Evolutionary conservation across 2,329 filamentous ascomycete species (phyloP).

Genomic region (Pyrenochaeta sp.): DNA sequence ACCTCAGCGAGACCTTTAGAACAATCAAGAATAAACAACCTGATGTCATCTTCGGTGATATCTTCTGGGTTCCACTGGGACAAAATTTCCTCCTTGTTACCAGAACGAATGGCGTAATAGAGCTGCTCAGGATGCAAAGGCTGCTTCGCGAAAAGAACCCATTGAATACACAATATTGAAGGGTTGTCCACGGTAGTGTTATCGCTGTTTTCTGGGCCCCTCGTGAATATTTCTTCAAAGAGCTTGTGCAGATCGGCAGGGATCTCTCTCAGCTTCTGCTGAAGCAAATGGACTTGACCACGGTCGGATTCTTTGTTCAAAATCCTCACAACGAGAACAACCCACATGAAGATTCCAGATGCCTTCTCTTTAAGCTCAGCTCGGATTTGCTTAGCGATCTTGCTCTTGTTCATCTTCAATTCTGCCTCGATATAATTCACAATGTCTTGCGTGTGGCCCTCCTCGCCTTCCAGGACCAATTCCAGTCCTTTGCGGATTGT

Average conservation of each 20-base stretch:
- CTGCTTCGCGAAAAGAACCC: conserved; percentile 20
- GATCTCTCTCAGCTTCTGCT: conserved; percentile 47
- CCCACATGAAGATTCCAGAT: conserved; percentile 55
- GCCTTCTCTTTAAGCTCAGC: conserved; percentile 46
- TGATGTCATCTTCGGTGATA: conserved; percentile 12
- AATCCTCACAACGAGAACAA: conserved; percentile 41
- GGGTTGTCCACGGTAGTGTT: conserved; percentile 9
- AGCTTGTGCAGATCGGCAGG: conserved; percentile 55
- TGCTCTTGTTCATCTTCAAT: conserved; percentile 26
- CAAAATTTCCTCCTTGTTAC: conserved; percentile 9
- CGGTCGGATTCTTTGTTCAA: conserved; percentile 52
- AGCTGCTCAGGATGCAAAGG: conserved; percentile 20
- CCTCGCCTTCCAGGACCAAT: conserved; percentile 45
- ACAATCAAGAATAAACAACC: conserved; percentile 27
- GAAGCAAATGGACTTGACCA: conserved; percentile 38
- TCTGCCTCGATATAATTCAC: conserved; percentile 23
- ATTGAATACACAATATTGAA: conserved; percentile 18
- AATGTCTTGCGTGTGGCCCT: conserved; percentile 48
- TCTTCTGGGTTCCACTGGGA: conserved; percentile 22
- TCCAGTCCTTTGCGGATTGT: conserved; percentile 33
- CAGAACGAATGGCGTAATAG: conserved; percentile 19
- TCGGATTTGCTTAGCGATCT: conserved; percentile 27
- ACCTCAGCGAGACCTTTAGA: conserved; percentile 34
- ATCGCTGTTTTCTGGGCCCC: conserved; percentile 49
- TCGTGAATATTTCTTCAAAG: conserved; percentile 54